A percentile compares a stretch with the other conserved stretches of the same genome.
Conservation (phyloP, 805 yeast species). For the Cyberlindnera nakhonratchasimensis region DNA sequence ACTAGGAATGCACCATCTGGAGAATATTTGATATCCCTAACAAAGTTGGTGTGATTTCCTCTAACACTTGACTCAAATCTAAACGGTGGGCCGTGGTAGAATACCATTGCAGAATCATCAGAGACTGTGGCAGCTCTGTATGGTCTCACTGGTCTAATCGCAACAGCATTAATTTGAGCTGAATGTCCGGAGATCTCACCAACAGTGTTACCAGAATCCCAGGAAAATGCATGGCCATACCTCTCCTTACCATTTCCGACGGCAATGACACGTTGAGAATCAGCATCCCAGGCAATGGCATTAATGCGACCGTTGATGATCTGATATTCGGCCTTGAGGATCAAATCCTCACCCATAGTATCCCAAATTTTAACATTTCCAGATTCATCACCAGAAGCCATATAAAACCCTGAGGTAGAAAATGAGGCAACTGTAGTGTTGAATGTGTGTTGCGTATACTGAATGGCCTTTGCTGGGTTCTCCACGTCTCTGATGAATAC, state of each 20-base stretch:
- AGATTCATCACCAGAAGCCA: constrained; percentile 90
- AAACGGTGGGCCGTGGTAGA: constrained; percentile 91
- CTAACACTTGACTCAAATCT: constrained; percentile 72
- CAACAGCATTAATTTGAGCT: constrained; percentile 76
- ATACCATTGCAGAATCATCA: constrained; percentile 83
- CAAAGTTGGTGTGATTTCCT: constrained; percentile 71
- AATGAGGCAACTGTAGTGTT: constrained; percentile 81
- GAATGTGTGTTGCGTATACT: constrained; percentile 68
- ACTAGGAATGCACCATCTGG: constrained; percentile 74
- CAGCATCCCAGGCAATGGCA: constrained; percentile 91
- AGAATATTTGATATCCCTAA: constrained; percentile 77
- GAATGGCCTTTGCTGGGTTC: constrained; percentile 49
- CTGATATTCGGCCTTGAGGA: constrained; percentile 75
- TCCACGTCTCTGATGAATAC: constrained; percentile 66
- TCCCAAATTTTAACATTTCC: constrained; percentile 93
- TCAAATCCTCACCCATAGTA: constrained; percentile 47
- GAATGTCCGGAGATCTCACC: constrained; percentile 96
- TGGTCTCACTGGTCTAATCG: constrained; percentile 79
- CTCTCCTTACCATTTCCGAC: constrained; percentile 93
- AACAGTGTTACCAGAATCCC: constrained; percentile 94
- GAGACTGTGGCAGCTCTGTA: constrained; percentile 90
- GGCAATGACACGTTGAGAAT: constrained; percentile 79
- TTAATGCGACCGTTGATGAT: constrained; percentile 77
- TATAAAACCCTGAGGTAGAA: constrained; percentile 84
- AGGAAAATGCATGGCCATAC: constrained; percentile 88